These are phyloP conservation scores for Boletus rubropictus DNA, from an alignment of 768 basidiomycete genomes.

Conservation along the genomic window DNA sequence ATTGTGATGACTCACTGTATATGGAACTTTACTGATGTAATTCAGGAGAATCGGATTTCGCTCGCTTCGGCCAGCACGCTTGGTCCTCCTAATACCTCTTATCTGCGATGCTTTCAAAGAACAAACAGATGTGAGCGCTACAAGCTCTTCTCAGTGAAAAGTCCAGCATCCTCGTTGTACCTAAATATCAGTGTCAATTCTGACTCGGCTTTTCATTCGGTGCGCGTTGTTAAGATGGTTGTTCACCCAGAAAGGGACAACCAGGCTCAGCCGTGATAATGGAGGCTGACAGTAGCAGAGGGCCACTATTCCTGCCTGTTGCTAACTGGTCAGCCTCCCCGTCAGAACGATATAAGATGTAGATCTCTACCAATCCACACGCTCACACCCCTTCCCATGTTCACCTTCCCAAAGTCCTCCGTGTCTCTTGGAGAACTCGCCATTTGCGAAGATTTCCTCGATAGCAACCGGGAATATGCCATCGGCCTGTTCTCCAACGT, in stretches of 20 bases:
- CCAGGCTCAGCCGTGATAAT: background rate
- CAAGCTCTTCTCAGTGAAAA: too few relatives aligned
- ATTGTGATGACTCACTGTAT: too few relatives aligned
- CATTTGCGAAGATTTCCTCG: constrained; percentile 13
- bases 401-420: background rate
- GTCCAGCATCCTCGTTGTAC: background rate
- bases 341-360: constrained; percentile 1
- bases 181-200: background rate
- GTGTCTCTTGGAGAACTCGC: constrained; percentile 15
- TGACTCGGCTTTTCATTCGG: background rate
- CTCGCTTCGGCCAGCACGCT: background rate
- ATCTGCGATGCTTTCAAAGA: too few relatives aligned
- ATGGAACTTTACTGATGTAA: too few relatives aligned
- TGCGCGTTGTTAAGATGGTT: background rate
- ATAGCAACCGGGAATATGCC: constrained; percentile 6
- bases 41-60: background rate
- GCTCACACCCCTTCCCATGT: background rate
- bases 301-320: background rate
- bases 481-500: constrained; percentile 8
- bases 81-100: too few relatives aligned
- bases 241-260: background rate
- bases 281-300: constrained; percentile 3
- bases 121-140: too few relatives aligned
- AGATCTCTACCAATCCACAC: background rate
- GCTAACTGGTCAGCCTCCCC: constrained; percentile 8